These are phyloP conservation scores for Discostella stelligera DNA, from an alignment of 352 stramenopile genomes.

Conservation along the genomic window DNA sequence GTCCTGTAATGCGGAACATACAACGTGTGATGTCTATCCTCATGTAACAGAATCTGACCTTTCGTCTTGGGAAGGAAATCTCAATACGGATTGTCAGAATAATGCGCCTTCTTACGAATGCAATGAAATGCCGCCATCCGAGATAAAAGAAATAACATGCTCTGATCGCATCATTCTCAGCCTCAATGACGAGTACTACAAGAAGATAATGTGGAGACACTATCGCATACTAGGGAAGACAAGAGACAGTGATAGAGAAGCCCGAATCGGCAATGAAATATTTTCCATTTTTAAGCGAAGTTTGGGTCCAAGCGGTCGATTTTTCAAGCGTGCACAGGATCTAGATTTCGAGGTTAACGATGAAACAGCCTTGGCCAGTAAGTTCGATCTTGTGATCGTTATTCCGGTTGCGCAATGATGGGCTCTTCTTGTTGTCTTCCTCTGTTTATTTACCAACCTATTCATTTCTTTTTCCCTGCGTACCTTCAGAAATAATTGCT, in stretches of 20 bases:
- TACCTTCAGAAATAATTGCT: slow-evolving; percentile 30
- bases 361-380: slow-evolving; percentile 32
- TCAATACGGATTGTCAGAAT: neutral
- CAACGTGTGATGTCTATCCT: neutral
- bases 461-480: slow-evolving; percentile 9
- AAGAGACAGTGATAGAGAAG: slow-evolving; percentile 33
- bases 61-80: slow-evolving; percentile 2
- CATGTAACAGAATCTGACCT: neutral
- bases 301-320: slow-evolving; percentile 26
- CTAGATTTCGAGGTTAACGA: slow-evolving; percentile 35
- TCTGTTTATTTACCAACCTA: neutral
- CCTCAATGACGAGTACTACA: slow-evolving; percentile 47
- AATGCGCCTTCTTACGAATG: neutral
- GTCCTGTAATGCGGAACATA: neutral
- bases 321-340: slow-evolving; percentile 33
- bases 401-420: neutral
- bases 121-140: neutral
- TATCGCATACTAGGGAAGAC: slow-evolving; percentile 39
- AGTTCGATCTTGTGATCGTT: slow-evolving; percentile 1
- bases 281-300: slow-evolving; percentile 39
- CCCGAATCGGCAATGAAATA: slow-evolving; percentile 27
- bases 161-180: slow-evolving; percentile 29
- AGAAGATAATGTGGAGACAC: slow-evolving; percentile 33
- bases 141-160: slow-evolving; percentile 5
- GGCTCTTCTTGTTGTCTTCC: neutral